Evolutionary conservation across 768 basidiomycete genomes (phyloP), one percentile per base, ranked within the genome.

Genomic region (Clitopilus hobsonii): DNA sequence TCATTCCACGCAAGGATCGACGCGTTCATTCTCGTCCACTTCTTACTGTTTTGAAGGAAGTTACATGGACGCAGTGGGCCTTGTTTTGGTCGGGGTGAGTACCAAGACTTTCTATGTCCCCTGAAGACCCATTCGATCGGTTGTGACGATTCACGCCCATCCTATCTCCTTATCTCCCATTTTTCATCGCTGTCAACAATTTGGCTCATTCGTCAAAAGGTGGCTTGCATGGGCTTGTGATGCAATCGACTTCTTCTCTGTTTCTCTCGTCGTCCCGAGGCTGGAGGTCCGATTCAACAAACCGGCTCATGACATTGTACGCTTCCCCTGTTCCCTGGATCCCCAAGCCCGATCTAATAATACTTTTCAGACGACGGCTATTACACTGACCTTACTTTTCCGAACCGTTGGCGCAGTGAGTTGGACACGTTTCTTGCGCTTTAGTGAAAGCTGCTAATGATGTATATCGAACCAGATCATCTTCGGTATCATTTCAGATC

Each of bases 321-420:
- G 69, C 63, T 23, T 8, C 28, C 27, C 27, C 26, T 22, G 45
- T 30, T 16, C 26, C 32, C 1, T n/a, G n/a, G n/a, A n/a, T 6
- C 13, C 14, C 26, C 49, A 27, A 38, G 16, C n/a, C 13, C n/a
- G n/a, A 27, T 18, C 53, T 55, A 24, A 57, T 32, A 14, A 36
- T 30, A 28, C 5, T 30, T 56, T 16, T 38, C 58, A 80, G 79
- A 90, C 91, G 49, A 85, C 86, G 18, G 81, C 91, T 4, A 94
- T 98, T 65, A 97, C 95, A 5, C 77, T 97, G 49, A 97, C 95
- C 0, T 77, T 98, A 1, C 82, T 98, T n/a, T 89, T 98, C 77
- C 84, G 95, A 56, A 88, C 90, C 4, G 73, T 81, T 51, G 89
- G 89, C 28, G 88, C 89, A 38, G 86, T 77, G 63, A 8, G 66